A percentile compares a stretch with the other conserved stretches of the same genome.
Conservation (phyloP, 1,284 basidiomycete species). For the Ganoderma boninense region DNA sequence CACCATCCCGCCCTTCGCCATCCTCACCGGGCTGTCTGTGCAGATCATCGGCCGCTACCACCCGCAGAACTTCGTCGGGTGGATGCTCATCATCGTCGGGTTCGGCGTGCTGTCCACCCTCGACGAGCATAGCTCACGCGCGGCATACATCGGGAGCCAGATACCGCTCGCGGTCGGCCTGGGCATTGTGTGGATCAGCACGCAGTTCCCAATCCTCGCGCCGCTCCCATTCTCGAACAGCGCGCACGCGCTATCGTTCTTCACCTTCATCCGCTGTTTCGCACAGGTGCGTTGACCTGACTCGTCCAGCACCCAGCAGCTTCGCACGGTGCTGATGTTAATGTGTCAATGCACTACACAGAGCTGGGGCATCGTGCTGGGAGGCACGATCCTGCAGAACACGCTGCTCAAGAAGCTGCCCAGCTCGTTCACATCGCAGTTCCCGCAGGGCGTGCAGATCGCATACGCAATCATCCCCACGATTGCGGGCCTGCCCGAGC, state of each 20-base stretch:
- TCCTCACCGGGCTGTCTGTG: conserved; percentile 42
- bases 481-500: conserved; percentile 5
- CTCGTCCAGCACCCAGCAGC: background rate
- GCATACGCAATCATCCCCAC: conserved; percentile 24
- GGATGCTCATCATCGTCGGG: conserved; percentile 48
- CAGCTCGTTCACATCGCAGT: conserved; percentile 1
- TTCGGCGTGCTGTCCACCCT: conserved; percentile 48
- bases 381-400: conserved; percentile 25
- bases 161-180: conserved; percentile 42
- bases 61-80: conserved; percentile 47
- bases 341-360: background rate
- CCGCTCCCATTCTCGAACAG: conserved; percentile 40
- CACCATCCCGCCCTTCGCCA: conserved; percentile 38
- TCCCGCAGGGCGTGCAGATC: conserved; percentile 19
- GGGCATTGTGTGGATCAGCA: conserved; percentile 34
- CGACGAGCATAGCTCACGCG: conserved; percentile 42
- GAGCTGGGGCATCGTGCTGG: conserved; percentile 23
- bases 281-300: conserved; percentile 25
- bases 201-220: conserved; percentile 44
- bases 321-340: too few relatives aligned
- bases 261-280: conserved; percentile 41
- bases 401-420: conserved; percentile 14
- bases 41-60: conserved; percentile 42
- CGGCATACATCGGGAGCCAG: conserved; percentile 42
- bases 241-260: conserved; percentile 41